These are phyloP conservation scores for Corylus americana DNA, from an alignment of 306 rosid genomes.

Conservation along the genomic window DNA sequence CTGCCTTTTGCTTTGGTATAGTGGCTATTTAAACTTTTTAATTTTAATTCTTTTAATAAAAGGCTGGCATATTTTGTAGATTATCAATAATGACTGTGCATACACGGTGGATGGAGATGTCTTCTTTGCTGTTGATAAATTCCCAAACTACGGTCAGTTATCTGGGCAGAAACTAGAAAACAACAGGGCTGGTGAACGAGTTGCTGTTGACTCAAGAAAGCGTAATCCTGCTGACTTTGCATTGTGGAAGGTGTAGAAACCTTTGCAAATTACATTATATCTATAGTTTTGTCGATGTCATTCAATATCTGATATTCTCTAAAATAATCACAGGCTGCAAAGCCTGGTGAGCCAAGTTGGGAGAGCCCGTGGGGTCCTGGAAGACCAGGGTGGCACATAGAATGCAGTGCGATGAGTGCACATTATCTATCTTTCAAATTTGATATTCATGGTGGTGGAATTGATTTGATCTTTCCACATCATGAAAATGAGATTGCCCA, in stretches of 20 bases:
- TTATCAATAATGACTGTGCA: constrained; percentile 69
- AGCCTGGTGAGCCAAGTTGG: constrained; percentile 97
- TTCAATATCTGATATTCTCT: constrained; percentile 18
- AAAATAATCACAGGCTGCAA: constrained; percentile 66
- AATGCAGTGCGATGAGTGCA: constrained; percentile 99
- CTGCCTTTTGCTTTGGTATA: not conserved
- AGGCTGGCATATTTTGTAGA: constrained; percentile 50
- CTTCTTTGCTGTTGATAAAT: constrained; percentile 81
- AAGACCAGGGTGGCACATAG: constrained; percentile 99
- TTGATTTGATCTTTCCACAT: constrained; percentile 94
- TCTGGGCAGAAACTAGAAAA: constrained; percentile 87
- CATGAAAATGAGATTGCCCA: constrained; percentile 98
- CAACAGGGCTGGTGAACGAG: constrained; percentile 91
- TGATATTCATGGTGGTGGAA: constrained; percentile 99
- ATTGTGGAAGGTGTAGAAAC: constrained; percentile 77
- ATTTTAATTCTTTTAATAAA: not conserved
- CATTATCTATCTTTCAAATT: constrained; percentile 73
- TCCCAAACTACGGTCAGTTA: constrained; percentile 72
- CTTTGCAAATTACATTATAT: constrained; percentile 21
- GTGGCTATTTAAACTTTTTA: not conserved
- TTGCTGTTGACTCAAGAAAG: constrained; percentile 85
- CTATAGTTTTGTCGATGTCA: constrained; percentile 6
- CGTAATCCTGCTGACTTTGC: constrained; percentile 89
- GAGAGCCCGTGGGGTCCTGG: constrained; percentile 98
- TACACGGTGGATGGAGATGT: constrained; percentile 88